Evolutionary conservation across 257 asterid genomes (phyloP).

Genomic region (Solanum virginianum): DNA sequence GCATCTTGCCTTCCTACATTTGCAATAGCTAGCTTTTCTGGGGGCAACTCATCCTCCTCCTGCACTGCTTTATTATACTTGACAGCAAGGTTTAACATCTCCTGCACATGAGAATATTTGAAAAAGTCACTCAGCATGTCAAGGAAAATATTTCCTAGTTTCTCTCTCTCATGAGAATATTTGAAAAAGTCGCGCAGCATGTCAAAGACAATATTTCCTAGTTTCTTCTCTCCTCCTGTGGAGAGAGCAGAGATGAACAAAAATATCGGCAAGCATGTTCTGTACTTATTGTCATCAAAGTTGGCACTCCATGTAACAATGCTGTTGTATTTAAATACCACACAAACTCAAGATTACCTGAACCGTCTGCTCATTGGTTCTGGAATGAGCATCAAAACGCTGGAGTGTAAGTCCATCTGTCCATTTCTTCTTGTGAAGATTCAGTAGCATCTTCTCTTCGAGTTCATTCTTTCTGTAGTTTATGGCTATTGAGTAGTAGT

Average conservation of each 20-base stretch:
- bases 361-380: no score
- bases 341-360: slow-evolving; percentile 30
- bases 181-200: background rate
- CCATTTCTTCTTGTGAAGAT: slow-evolving; percentile 97
- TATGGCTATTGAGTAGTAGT: slow-evolving; percentile 91
- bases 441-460: slow-evolving; percentile 94
- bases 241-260: background rate
- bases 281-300: background rate
- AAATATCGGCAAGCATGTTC: background rate
- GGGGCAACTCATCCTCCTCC: slow-evolving; percentile 91
- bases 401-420: slow-evolving; percentile 85
- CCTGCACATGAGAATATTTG: slow-evolving; percentile 36
- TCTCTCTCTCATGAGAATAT: background rate
- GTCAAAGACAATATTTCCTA: background rate
- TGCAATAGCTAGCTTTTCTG: slow-evolving; percentile 85
- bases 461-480: slow-evolving; percentile 95
- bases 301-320: background rate
- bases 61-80: slow-evolving; percentile 95
- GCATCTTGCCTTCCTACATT: slow-evolving; percentile 98
- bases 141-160: background rate
- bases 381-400: slow-evolving; percentile 30
- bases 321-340: background rate
- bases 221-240: background rate
- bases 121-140: background rate
- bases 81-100: slow-evolving; percentile 67